Evolutionary conservation across 2,329 filamentous ascomycete genomes (phyloP).

Genomic region (Emmonsiellopsis sp.): DNA sequence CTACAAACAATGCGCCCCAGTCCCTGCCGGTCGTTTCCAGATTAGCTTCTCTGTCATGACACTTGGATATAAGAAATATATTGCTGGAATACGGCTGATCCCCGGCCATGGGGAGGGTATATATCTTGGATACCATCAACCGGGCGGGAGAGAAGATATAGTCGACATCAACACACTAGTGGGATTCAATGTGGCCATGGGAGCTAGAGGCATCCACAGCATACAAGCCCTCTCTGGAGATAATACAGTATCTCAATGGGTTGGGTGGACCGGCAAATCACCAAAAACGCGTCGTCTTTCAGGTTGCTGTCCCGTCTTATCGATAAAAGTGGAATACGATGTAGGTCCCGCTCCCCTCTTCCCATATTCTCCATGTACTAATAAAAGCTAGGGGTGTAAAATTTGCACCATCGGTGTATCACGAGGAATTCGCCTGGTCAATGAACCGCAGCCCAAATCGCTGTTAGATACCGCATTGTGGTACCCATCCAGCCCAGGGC

Average conservation of each 20-base stretch:
- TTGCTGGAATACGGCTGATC: background rate
- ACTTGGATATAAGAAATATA: background rate
- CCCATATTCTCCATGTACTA: background rate
- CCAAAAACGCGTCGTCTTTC: background rate
- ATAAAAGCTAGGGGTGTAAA: background rate
- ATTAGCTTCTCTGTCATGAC: background rate
- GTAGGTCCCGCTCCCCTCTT: background rate
- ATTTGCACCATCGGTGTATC: background rate
- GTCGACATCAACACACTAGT: background rate
- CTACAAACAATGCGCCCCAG: background rate
- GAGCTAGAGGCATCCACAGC: background rate
- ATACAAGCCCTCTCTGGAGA: background rate
- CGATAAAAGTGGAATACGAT: background rate
- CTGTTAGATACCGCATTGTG: background rate
- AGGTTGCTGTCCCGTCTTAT: background rate
- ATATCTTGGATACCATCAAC: background rate
- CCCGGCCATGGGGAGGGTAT: background rate
- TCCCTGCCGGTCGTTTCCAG: background rate
- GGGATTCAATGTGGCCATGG: background rate
- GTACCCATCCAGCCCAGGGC: background rate
- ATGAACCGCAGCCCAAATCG: background rate
- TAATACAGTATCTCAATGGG: background rate
- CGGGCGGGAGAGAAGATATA: background rate
- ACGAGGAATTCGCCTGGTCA: background rate
- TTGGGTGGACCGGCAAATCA: slow-evolving; percentile 10